Percentiles rank a stretch among this genome's conserved stretches.
Conservation (phyloP, 2,329 filamentous ascomycete species). For the Magnaporthiopsis rhizophila region DNA sequence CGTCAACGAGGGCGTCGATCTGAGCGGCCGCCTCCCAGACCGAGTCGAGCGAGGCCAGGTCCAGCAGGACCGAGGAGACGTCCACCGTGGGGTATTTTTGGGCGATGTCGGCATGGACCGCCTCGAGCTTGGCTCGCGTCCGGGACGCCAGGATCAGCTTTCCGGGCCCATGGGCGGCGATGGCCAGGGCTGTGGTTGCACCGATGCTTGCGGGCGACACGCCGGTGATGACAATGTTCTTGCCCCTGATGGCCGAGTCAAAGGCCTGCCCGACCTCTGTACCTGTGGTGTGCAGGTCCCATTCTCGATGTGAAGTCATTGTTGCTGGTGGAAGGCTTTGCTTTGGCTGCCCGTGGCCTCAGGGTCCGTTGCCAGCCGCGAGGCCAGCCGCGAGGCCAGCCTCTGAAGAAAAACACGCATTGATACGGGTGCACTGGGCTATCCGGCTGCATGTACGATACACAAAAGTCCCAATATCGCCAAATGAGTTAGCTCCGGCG, state of each 20-base stretch:
- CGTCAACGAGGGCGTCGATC: slow-evolving; percentile 17
- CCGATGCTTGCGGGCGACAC: slow-evolving; percentile 34
- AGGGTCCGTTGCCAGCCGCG: too few relatives aligned
- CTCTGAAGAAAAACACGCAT: not conserved
- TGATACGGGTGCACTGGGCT: not conserved
- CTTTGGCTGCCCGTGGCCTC: not conserved
- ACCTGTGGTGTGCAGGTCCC: slow-evolving; percentile 12
- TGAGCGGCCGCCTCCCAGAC: slow-evolving; percentile 25
- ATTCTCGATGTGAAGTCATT: slow-evolving; percentile 15
- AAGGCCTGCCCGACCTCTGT: slow-evolving; percentile 14
- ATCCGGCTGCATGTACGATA: not conserved
- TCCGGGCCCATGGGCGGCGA: slow-evolving; percentile 34
- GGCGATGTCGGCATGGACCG: slow-evolving; percentile 28
- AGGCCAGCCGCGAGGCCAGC: not conserved
- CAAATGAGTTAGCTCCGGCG: not conserved
- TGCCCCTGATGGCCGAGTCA: slow-evolving; percentile 10
- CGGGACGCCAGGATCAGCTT: slow-evolving; percentile 37
- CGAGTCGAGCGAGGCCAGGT: slow-evolving; percentile 25
- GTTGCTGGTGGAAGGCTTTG: not conserved
- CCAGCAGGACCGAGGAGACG: slow-evolving; percentile 21
- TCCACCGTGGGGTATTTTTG: slow-evolving; percentile 22
- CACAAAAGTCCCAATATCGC: not conserved
- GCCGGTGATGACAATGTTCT: slow-evolving; percentile 24
- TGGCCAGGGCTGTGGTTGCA: slow-evolving; percentile 29
- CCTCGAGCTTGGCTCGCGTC: slow-evolving; percentile 31